Evolutionary conservation across 2,329 filamentous ascomycete species (phyloP).

Genomic region (Fusarium miscanthi): DNA sequence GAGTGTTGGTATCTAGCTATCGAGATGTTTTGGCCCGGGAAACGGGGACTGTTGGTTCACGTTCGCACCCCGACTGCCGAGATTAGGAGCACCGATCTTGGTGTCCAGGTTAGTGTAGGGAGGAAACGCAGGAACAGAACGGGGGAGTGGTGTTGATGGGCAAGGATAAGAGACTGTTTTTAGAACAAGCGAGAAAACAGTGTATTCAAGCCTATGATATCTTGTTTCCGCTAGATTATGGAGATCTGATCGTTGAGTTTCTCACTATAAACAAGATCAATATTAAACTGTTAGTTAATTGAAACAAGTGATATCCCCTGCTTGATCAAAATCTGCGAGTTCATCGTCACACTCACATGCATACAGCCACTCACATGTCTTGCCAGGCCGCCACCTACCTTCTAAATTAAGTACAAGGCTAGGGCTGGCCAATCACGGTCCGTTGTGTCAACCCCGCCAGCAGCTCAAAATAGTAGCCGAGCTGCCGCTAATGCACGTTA

Average conservation of each 20-base stretch:
- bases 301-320: slow-evolving; percentile 5
- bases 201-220: background rate
- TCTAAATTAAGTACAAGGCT: slow-evolving; percentile 36
- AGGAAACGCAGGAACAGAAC: slow-evolving; percentile 12
- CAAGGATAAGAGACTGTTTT: slow-evolving; percentile 24
- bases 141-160: background rate
- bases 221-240: background rate
- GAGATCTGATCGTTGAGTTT: background rate
- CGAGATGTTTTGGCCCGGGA: background rate
- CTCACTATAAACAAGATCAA: background rate
- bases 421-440: slow-evolving; percentile 19
- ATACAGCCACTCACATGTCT: slow-evolving; percentile 29
- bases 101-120: background rate
- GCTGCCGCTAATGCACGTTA: slow-evolving; percentile 42
- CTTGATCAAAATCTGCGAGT: slow-evolving; percentile 26
- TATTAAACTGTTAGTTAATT: background rate
- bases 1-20: background rate
- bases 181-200: slow-evolving; percentile 10
- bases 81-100: slow-evolving; percentile 11
- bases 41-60: slow-evolving; percentile 8
- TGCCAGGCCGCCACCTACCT: slow-evolving; percentile 17
- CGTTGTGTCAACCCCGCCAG: slow-evolving; percentile 13
- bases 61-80: slow-evolving; percentile 4
- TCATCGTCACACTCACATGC: slow-evolving; percentile 28
- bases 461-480: slow-evolving; percentile 33